A percentile compares a stretch with the other conserved stretches of the same genome.
phyloP scores from a whole-genome alignment of 352 stramenopile genomes.

The Hyaloperonospora arabidopsidis region DNA sequence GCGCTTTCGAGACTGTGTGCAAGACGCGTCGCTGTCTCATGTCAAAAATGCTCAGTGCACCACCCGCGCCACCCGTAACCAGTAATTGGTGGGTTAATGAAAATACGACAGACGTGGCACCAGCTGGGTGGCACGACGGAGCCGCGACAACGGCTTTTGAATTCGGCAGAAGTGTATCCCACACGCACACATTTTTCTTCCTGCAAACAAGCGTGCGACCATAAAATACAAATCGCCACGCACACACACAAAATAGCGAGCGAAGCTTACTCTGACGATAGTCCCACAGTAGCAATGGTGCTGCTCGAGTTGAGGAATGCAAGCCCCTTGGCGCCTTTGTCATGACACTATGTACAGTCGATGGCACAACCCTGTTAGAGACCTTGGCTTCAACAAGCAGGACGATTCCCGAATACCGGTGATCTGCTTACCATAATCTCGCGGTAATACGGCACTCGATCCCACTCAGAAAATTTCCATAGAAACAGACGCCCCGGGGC shows the following conservation, averaged over 20 bases:
- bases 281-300: constrained; percentile 62
- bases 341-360: constrained; percentile 49
- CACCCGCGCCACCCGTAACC: constrained; percentile 72
- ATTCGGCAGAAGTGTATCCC: constrained; percentile 68
- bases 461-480: constrained; percentile 78
- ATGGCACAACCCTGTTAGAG: background rate
- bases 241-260: background rate
- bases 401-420: too few relatives aligned
- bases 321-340: constrained; percentile 74
- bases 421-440: constrained; percentile 42
- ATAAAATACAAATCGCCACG: constrained; percentile 5
- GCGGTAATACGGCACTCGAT: constrained; percentile 58
- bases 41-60: constrained; percentile 79
- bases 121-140: constrained; percentile 64
- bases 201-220: constrained; percentile 22
- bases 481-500: constrained; percentile 55
- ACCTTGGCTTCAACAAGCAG: too few relatives aligned
- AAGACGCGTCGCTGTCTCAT: constrained; percentile 81
- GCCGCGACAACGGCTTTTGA: constrained; percentile 68
- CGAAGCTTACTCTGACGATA: constrained; percentile 63
- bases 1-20: constrained; percentile 74
- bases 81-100: constrained; percentile 73
- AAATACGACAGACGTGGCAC: constrained; percentile 67
- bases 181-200: constrained; percentile 77
- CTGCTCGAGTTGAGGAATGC: constrained; percentile 76